A percentile compares a stretch with the other conserved stretches of the same genome.
phyloP scores from a whole-genome alignment of 2,329 filamentous ascomycete species.

The Penicillium sp. region DNA sequence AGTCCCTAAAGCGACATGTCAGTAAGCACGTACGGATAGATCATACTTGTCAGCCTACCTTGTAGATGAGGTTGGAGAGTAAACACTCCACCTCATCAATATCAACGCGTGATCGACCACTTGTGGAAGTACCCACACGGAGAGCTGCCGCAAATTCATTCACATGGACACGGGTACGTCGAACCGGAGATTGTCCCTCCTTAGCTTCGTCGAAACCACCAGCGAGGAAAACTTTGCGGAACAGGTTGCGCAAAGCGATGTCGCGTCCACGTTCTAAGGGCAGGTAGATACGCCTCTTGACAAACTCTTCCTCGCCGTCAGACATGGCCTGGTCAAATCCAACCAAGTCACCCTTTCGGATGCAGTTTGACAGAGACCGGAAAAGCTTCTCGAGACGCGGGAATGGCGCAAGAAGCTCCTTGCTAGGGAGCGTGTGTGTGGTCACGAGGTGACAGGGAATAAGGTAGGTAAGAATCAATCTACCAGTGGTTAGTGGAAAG shows the following conservation, averaged over 20 bases:
- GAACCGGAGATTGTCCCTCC: slow-evolving; percentile 60
- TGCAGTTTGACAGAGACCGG: slow-evolving; percentile 71
- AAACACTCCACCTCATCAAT: slow-evolving; percentile 93
- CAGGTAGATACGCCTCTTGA: slow-evolving; percentile 88
- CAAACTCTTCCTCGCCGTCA: slow-evolving; percentile 84
- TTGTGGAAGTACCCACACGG: slow-evolving; percentile 61
- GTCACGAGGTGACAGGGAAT: slow-evolving; percentile 92
- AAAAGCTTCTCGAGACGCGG: slow-evolving; percentile 76
- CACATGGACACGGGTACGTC: slow-evolving; percentile 73
- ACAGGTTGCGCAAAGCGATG: slow-evolving; percentile 84
- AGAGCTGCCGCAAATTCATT: slow-evolving; percentile 83
- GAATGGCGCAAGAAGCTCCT: slow-evolving; percentile 67
- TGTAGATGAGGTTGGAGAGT: slow-evolving; percentile 96
- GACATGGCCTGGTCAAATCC: slow-evolving; percentile 80
- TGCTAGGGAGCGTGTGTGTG: slow-evolving; percentile 76
- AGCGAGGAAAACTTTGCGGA: slow-evolving; percentile 84
- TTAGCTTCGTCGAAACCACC: slow-evolving; percentile 79
- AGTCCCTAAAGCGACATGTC: slow-evolving; percentile 59
- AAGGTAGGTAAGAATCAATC: slow-evolving; percentile 88
- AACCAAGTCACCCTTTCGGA: slow-evolving; percentile 76
- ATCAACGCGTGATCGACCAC: slow-evolving; percentile 62
- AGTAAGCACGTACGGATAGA: background rate
- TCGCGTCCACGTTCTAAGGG: slow-evolving; percentile 90
- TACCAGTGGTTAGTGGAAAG: slow-evolving; percentile 40
- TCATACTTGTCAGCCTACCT: slow-evolving; percentile 58